phyloP scores from a whole-genome alignment of 805 yeast genomes.

The Citeromyces matritensis region DNA sequence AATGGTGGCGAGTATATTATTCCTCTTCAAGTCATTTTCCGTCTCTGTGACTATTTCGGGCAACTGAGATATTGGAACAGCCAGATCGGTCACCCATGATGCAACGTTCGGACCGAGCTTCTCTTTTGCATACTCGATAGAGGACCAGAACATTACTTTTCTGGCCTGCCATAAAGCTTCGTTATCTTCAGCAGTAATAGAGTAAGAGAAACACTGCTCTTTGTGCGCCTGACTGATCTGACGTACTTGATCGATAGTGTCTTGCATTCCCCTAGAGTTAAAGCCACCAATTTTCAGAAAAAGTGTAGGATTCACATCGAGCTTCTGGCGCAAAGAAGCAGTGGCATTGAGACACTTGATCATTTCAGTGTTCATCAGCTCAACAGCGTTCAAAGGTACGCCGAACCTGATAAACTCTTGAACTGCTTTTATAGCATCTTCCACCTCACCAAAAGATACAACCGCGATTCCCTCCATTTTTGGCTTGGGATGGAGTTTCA shows the following conservation, averaged over 20 bases:
- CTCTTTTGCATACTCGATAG: constrained; percentile 46
- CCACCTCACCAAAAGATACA: constrained; percentile 50
- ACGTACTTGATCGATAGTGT: constrained; percentile 28
- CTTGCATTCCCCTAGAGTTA: constrained; percentile 16
- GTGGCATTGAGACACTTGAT: constrained; percentile 37
- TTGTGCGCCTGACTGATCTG: constrained; percentile 36
- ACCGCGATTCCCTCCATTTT: constrained; percentile 51
- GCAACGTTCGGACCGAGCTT: constrained; percentile 20
- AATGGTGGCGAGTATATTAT: constrained; percentile 39
- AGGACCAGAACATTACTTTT: constrained; percentile 53
- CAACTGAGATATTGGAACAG: constrained; percentile 61
- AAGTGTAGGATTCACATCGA: constrained; percentile 50
- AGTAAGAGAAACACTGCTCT: constrained; percentile 46
- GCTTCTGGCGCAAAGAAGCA: neutral
- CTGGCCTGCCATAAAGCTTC: constrained; percentile 65
- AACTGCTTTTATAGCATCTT: constrained; percentile 60
- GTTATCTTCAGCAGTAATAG: constrained; percentile 45
- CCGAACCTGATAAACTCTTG: constrained; percentile 47
- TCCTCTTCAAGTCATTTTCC: constrained; percentile 36
- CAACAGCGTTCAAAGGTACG: constrained; percentile 59
- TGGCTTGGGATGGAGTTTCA: constrained; percentile 55
- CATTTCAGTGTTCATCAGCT: constrained; percentile 56
- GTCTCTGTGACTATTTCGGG: constrained; percentile 50
- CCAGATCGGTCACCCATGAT: constrained; percentile 75
- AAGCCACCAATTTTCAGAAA: constrained; percentile 52